phyloP scores from a whole-genome alignment of 2,329 filamentous ascomycete species.

The Apiospora arundinis region DNA sequence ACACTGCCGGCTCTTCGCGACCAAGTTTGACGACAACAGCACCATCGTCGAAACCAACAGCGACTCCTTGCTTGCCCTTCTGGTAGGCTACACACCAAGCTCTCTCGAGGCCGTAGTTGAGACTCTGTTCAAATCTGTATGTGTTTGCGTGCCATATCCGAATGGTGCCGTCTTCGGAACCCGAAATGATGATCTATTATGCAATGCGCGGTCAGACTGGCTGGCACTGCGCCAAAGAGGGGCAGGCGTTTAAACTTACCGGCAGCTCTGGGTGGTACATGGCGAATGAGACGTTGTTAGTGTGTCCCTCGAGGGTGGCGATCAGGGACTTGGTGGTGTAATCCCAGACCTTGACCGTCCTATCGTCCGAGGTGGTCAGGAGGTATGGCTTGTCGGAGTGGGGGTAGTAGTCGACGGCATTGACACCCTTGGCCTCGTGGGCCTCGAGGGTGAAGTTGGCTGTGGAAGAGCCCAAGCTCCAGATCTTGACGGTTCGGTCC shows the following conservation, averaged over 20 bases:
- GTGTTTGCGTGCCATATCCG: constrained; percentile 99
- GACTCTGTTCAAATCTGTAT: constrained; percentile 91
- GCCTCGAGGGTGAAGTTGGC: constrained; percentile 97
- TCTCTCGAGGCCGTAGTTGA: constrained; percentile 94
- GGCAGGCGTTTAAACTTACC: neutral
- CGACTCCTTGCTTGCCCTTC: constrained; percentile 90
- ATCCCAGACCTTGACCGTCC: constrained; percentile 98
- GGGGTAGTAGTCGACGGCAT: constrained; percentile 91
- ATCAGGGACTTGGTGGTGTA: constrained; percentile 98
- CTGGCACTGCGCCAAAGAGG: neutral
- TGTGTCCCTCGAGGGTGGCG: constrained; percentile 94
- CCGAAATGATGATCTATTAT: constrained; percentile 82
- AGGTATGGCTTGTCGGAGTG: constrained; percentile 83
- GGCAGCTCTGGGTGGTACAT: constrained; percentile 97
- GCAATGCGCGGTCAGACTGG: constrained; percentile 2
- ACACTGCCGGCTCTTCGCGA: constrained; percentile 94
- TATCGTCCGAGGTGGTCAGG: constrained; percentile 94
- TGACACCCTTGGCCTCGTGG: constrained; percentile 96
- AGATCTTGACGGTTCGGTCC: constrained; percentile 97
- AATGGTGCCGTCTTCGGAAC: constrained; percentile 95
- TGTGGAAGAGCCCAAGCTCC: constrained; percentile 91
- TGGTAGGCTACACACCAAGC: constrained; percentile 99
- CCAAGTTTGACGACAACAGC: constrained; percentile 98
- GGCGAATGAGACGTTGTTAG: constrained; percentile 97
- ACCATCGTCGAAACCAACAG: constrained; percentile 96